Evolutionary conservation across 2,329 filamentous ascomycete species (phyloP).

Genomic region (Gaeumannomyces tritici): DNA sequence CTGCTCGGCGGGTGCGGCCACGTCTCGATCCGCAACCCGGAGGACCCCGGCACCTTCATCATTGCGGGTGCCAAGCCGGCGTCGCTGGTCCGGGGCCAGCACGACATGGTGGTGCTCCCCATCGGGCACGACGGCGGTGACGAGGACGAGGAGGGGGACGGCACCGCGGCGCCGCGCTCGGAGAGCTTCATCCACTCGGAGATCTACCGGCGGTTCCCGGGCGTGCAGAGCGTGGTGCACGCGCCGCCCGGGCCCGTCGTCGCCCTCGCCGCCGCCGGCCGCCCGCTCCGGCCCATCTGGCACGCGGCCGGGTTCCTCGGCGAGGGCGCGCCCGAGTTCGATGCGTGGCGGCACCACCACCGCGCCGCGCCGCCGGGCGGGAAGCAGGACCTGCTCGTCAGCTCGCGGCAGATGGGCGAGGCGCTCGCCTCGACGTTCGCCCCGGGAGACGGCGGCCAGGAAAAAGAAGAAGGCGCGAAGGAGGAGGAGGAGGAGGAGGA

Average conservation of each 20-base stretch:
- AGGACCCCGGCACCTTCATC: constrained; percentile 28
- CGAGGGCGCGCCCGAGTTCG: constrained; percentile 9
- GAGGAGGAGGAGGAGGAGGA: not conserved
- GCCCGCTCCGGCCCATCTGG: constrained; percentile 24
- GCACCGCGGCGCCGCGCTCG: constrained; percentile 26
- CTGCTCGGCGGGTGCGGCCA: constrained; percentile 46
- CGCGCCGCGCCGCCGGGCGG: constrained; percentile 8
- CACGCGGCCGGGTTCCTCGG: constrained; percentile 33
- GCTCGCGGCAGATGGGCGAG: constrained; percentile 8
- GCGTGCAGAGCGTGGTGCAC: constrained; percentile 30
- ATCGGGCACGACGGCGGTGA: not conserved
- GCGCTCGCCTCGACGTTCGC: constrained; percentile 8
- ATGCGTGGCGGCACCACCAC: constrained; percentile 4
- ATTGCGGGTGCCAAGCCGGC: constrained; percentile 37
- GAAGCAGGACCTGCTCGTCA: constrained; percentile 7
- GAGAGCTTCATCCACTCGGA: constrained; percentile 38
- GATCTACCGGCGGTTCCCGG: constrained; percentile 29
- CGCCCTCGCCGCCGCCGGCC: constrained; percentile 20
- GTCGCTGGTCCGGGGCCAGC: constrained; percentile 29
- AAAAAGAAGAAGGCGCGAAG: not conserved
- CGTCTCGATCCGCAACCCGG: constrained; percentile 39
- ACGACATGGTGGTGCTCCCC: constrained; percentile 30
- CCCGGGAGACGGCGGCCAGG: not conserved
- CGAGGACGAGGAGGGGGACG: too few species aligned
- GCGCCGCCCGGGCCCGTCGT: constrained; percentile 32